Evolutionary conservation across 2,329 filamentous ascomycete genomes (phyloP).

Genomic region (Cladophialophora psammophila): DNA sequence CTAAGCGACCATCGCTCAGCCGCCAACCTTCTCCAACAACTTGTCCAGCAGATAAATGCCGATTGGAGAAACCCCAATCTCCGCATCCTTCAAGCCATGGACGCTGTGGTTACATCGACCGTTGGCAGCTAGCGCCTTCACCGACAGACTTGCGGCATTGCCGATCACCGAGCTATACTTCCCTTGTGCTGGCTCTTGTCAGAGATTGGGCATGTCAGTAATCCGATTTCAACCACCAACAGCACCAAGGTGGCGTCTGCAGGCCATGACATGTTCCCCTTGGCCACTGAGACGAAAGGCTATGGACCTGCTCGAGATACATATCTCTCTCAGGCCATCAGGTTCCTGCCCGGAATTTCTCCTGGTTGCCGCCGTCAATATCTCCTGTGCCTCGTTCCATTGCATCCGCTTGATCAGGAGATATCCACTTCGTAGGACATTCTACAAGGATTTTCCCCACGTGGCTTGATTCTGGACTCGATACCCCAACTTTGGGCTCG

Average conservation of each 20-base stretch:
- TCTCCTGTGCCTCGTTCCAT: neutral
- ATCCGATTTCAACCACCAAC: slow-evolving; percentile 11
- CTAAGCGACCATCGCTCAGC: neutral
- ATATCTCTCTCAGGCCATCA: neutral
- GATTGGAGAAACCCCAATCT: slow-evolving; percentile 28
- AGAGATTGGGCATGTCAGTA: neutral
- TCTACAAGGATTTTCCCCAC: slow-evolving; percentile 15
- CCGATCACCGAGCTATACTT: slow-evolving; percentile 4
- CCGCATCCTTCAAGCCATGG: neutral
- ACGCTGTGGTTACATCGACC: neutral
- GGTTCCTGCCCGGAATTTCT: slow-evolving; percentile 7
- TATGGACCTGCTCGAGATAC: slow-evolving; percentile 4
- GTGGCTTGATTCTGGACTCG: slow-evolving; percentile 15
- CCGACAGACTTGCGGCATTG: slow-evolving; percentile 1
- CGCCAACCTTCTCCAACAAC: slow-evolving; percentile 12
- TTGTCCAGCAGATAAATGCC: neutral
- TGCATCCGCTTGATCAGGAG: slow-evolving; percentile 14
- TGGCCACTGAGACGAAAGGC: slow-evolving; percentile 13
- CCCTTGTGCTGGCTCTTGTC: slow-evolving; percentile 3
- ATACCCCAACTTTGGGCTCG: slow-evolving; percentile 21
- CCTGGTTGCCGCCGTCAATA: slow-evolving; percentile 2
- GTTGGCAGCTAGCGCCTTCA: neutral
- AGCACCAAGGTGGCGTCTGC: neutral
- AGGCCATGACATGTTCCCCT: neutral
- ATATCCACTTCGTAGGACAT: slow-evolving; percentile 9